Evolutionary conservation across 768 basidiomycete species (phyloP).

Genomic region (Phylloporus sp.): DNA sequence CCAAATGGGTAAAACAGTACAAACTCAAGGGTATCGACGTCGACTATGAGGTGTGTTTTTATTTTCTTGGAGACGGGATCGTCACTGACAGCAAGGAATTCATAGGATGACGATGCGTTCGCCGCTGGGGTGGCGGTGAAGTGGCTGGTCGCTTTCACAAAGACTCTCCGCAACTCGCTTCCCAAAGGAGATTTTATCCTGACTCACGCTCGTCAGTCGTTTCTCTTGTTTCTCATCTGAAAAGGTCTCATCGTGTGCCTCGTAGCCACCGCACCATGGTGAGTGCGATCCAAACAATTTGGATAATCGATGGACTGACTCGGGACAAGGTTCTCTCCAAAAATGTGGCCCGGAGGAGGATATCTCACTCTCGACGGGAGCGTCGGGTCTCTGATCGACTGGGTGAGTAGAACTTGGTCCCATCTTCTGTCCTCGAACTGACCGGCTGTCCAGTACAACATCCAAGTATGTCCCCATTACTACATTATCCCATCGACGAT

Average conservation of each 20-base stretch:
- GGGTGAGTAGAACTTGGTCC: conserved; percentile 27
- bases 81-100: not conserved
- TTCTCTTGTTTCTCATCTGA: not conserved
- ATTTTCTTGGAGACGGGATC: not conserved
- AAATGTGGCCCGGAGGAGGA: conserved; percentile 25
- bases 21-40: conserved; percentile 48
- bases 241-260: not conserved
- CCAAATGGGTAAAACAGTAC: conserved; percentile 44
- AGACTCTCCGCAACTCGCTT: conserved; percentile 30
- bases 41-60: conserved; percentile 41
- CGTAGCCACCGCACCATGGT: conserved; percentile 23
- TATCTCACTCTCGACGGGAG: conserved; percentile 35
- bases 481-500: not conserved
- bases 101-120: conserved; percentile 34
- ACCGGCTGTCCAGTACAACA: conserved; percentile 26
- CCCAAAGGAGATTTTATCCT: conserved; percentile 32
- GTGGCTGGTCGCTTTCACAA: conserved; percentile 33
- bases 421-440: not conserved
- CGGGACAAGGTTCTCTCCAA: conserved; percentile 18
- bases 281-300: not conserved
- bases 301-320: not conserved
- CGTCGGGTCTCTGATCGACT: conserved; percentile 43
- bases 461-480: conserved; percentile 35
- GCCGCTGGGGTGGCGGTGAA: conserved; percentile 30
- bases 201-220: conserved; percentile 33